Evolutionary conservation across 148 eudicot genomes (phyloP), one percentile per base, ranked within the genome.

Genomic region (Tetragonia tetragonoides): DNA sequence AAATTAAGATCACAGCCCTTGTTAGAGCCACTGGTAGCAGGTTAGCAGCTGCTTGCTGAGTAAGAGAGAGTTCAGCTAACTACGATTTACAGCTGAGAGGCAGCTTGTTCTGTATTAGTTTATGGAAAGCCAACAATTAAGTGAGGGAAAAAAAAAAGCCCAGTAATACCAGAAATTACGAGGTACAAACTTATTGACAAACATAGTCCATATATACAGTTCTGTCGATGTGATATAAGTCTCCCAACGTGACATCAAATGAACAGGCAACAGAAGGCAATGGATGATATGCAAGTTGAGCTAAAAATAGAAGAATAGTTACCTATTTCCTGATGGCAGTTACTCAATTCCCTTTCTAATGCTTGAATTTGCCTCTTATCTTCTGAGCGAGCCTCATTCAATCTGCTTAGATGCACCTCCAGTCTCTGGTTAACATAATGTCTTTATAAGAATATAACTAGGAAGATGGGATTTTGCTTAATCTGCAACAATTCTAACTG

Each of bases 301-400:
- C 21, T 2, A 68, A 66, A 24, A 20, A 70, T n/a, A n/a, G n/a
- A n/a, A 15, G 65, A 79, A 61, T 23, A 38, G n/a, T 51, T 84
- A 93, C 97, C 95, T 80, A 93, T 87, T 86, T 93, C 95, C 80
- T 89, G 89, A 80, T 79, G 82, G 76, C 92, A 88, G 73, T 86
- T 88, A 49, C 81, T 82, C 79, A 89, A 81, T 73, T 93, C 89
- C 71, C 90, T 88, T 89, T 91, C 89, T 82, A 89, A 76, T 78
- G 83, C 85, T 78, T 82, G 87, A 56, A 88, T 88, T 68, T 76
- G 90, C 72, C 72, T 86, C 83, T 81, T 84, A 75, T 93, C 97
- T 74, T 86, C 87, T 40, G 79, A 24, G 16, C 81, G 88, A 39
- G 92, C 84, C 62, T 85, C 86, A 47, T 87, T 84, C 80, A 93